Percentiles rank a stretch among this genome's conserved stretches.
Conservation (phyloP, 2,329 filamentous ascomycete species). For the Pseudocercospora musae region DNA sequence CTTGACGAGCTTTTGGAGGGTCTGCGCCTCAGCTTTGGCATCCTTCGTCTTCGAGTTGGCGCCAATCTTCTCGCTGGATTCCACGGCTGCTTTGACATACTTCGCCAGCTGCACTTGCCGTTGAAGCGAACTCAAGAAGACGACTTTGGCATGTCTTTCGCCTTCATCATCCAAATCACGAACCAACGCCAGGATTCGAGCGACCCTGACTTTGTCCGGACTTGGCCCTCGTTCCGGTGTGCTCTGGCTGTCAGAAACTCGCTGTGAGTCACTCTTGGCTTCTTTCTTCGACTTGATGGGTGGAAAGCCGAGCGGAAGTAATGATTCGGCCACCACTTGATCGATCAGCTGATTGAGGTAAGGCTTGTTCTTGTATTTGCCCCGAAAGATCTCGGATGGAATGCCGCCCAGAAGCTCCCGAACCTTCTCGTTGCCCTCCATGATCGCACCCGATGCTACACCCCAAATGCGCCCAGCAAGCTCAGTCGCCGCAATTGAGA, state of each 20-base stretch:
- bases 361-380: slow-evolving; percentile 83
- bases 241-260: slow-evolving; percentile 56
- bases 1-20: slow-evolving; percentile 64
- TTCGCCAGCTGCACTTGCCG: slow-evolving; percentile 72
- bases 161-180: slow-evolving; percentile 67
- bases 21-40: slow-evolving; percentile 62
- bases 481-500: slow-evolving; percentile 83
- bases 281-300: slow-evolving; percentile 55
- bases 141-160: slow-evolving; percentile 61
- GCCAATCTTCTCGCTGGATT: slow-evolving; percentile 74
- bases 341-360: slow-evolving; percentile 84
- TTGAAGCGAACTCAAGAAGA: slow-evolving; percentile 81
- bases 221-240: slow-evolving; percentile 35
- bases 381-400: slow-evolving; percentile 79
- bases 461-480: slow-evolving; percentile 86
- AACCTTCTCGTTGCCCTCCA: slow-evolving; percentile 74
- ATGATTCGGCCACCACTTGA: slow-evolving; percentile 77
- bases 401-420: slow-evolving; percentile 73
- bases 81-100: slow-evolving; percentile 71
- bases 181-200: slow-evolving; percentile 78
- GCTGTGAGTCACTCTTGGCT: slow-evolving; percentile 56
- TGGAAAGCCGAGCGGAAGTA: slow-evolving; percentile 88
- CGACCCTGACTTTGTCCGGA: slow-evolving; percentile 74
- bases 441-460: slow-evolving; percentile 84
- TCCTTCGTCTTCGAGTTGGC: slow-evolving; percentile 67